Evolutionary conservation across 177 flowering plant species (phyloP).

Genomic region (Vitis hybrid): DNA sequence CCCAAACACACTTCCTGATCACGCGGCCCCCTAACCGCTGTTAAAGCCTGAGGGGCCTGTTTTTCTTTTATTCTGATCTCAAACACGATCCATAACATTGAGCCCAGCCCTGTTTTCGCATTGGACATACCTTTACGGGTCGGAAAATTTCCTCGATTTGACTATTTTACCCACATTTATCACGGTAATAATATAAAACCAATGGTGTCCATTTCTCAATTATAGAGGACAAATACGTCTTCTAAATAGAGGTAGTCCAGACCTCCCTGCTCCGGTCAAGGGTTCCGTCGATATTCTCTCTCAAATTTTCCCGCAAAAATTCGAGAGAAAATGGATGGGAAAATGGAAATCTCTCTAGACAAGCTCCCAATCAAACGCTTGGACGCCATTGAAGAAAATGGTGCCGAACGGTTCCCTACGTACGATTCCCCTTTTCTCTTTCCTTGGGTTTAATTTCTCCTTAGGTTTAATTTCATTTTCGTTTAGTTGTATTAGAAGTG

Average conservation of each 20-base stretch:
- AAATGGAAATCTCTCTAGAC: constrained; percentile 71
- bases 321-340: constrained; percentile 41
- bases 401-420: constrained; percentile 76
- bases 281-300: not conserved
- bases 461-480: not conserved
- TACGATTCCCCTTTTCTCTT: constrained; percentile 22
- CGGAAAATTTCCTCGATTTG: too few species aligned
- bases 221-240: not conserved
- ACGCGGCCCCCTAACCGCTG: too few species aligned
- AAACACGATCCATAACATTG: too few species aligned
- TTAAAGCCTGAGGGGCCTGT: too few species aligned
- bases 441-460: not conserved
- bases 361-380: constrained; percentile 90
- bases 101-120: too few species aligned
- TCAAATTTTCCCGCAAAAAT: constrained; percentile 6
- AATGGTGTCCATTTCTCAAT: not conserved
- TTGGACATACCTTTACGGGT: too few species aligned
- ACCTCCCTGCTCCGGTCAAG: not conserved
- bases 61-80: too few species aligned
- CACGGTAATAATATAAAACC: not conserved
- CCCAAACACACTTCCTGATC: too few species aligned
- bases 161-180: not conserved
- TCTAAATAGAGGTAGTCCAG: not conserved
- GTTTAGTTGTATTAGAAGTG: not conserved
- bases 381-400: constrained; percentile 80